These are phyloP conservation scores for Phytopythium chamaehyphon DNA, from an alignment of 352 stramenopile genomes.

Conservation along the genomic window DNA sequence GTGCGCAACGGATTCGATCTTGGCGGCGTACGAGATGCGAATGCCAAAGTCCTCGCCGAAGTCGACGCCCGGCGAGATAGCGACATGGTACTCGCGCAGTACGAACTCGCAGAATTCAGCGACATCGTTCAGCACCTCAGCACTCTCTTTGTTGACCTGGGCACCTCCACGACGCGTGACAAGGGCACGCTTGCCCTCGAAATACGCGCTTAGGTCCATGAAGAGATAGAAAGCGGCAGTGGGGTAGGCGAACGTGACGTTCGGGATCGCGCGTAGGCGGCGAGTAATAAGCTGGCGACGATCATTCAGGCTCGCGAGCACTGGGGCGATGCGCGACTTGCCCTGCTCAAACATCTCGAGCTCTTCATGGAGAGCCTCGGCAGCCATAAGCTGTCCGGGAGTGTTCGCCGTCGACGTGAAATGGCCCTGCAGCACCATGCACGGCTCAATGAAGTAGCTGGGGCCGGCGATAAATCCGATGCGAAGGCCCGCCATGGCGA, in stretches of 20 bases:
- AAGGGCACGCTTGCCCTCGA: slow-evolving; percentile 49
- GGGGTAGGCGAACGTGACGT: slow-evolving; percentile 82
- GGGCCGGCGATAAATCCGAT: slow-evolving; percentile 90
- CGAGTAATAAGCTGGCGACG: slow-evolving; percentile 92
- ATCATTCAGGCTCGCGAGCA: slow-evolving; percentile 49
- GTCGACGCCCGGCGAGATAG: slow-evolving; percentile 93
- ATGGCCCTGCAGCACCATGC: slow-evolving; percentile 93
- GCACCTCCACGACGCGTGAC: slow-evolving; percentile 13
- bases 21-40: slow-evolving; percentile 97
- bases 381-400: slow-evolving; percentile 89
- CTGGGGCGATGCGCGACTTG: slow-evolving; percentile 48
- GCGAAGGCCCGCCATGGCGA: slow-evolving; percentile 95
- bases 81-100: slow-evolving; percentile 90
- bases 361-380: slow-evolving; percentile 87
- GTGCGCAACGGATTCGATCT: slow-evolving; percentile 80
- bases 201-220: slow-evolving; percentile 85
- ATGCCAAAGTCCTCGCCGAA: slow-evolving; percentile 93
- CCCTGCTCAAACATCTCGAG: slow-evolving; percentile 53
- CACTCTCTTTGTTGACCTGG: slow-evolving; percentile 12
- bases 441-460: slow-evolving; percentile 80
- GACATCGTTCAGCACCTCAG: slow-evolving; percentile 40
- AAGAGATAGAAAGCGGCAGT: slow-evolving; percentile 96
- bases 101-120: slow-evolving; percentile 92
- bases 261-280: slow-evolving; percentile 78
- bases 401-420: slow-evolving; percentile 93